Evolutionary conservation across 2,329 filamentous ascomycete genomes (phyloP).

Genomic region (Talaromyces piceae): DNA sequence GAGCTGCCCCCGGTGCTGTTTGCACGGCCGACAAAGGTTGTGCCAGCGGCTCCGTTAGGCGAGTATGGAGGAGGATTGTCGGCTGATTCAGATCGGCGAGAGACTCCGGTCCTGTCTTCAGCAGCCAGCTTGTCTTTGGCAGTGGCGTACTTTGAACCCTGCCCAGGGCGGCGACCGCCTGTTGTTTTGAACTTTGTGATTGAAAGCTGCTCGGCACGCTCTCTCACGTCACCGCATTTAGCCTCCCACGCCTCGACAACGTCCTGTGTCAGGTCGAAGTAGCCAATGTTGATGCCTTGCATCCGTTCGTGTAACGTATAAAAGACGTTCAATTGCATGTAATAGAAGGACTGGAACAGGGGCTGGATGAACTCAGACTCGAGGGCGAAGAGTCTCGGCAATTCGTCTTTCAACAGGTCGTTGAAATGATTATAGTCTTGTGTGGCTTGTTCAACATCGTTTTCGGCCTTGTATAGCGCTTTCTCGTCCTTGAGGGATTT

Average conservation of each 20-base stretch:
- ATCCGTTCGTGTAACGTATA: conserved; percentile 98
- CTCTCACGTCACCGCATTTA: conserved; percentile 83
- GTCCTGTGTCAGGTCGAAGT: conserved; percentile 87
- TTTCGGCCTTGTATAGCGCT: conserved; percentile 90
- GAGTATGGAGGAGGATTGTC: conserved; percentile 43
- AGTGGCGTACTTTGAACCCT: conserved; percentile 22
- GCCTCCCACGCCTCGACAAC: conserved; percentile 84
- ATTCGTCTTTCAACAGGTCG: conserved; percentile 88
- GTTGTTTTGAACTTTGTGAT: conserved; percentile 91
- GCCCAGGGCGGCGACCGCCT: conserved; percentile 45
- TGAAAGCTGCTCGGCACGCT: conserved; percentile 73
- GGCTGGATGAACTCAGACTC: conserved; percentile 94
- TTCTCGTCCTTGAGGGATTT: conserved; percentile 96
- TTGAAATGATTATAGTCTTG: conserved; percentile 99
- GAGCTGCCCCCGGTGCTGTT: conserved; percentile 36
- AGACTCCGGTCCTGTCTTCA: conserved; percentile 29
- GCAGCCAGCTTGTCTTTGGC: conserved; percentile 28
- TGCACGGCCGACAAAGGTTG: conserved; percentile 20
- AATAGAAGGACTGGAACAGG: conserved; percentile 98
- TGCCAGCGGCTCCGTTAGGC: conserved; percentile 4
- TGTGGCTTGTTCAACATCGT: conserved; percentile 80
- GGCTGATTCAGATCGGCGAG: conserved; percentile 39
- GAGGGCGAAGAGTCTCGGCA: conserved; percentile 82
- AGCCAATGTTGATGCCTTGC: conserved; percentile 94
- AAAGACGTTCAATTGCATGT: conserved; percentile 99